Conservation (phyloP, 176 grass and related monocot genomes). For the Calamus simplicifolius region DNA sequence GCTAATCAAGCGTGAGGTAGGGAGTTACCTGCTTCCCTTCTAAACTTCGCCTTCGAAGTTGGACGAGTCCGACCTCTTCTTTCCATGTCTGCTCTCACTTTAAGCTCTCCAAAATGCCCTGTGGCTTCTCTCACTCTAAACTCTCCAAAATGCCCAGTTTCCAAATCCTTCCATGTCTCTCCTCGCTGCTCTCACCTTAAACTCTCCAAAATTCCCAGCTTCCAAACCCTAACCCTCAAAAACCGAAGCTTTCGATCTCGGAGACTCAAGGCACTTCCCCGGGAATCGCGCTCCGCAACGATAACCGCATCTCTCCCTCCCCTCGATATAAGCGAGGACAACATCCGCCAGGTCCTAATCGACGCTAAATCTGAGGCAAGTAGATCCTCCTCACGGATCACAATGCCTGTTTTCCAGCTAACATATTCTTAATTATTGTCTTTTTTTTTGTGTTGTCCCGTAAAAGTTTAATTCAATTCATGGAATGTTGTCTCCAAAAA, state of each 20-base stretch:
- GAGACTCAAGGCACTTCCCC: slow-evolving; percentile 5
- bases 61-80: not conserved
- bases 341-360: slow-evolving; percentile 47
- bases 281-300: slow-evolving; percentile 9
- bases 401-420: too few species aligned
- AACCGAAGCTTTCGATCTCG: not conserved
- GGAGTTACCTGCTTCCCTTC: not conserved
- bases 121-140: not conserved
- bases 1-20: too few species aligned
- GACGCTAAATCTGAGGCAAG: slow-evolving; percentile 71
- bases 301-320: slow-evolving; percentile 34
- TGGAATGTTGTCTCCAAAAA: too few species aligned
- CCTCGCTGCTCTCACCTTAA: not conserved
- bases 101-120: not conserved
- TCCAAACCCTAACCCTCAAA: not conserved
- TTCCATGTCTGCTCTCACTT: not conserved
- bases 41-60: not conserved
- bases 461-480: too few species aligned
- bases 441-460: too few species aligned
- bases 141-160: not conserved
- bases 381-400: not conserved
- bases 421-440: too few species aligned
- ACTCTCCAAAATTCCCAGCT: not conserved
- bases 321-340: slow-evolving; percentile 91
- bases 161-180: not conserved